A percentile compares a stretch with the other conserved stretches of the same genome.
phyloP scores from a whole-genome alignment of 2,329 filamentous ascomycete genomes.

The Verticillium nonalfalfae region DNA sequence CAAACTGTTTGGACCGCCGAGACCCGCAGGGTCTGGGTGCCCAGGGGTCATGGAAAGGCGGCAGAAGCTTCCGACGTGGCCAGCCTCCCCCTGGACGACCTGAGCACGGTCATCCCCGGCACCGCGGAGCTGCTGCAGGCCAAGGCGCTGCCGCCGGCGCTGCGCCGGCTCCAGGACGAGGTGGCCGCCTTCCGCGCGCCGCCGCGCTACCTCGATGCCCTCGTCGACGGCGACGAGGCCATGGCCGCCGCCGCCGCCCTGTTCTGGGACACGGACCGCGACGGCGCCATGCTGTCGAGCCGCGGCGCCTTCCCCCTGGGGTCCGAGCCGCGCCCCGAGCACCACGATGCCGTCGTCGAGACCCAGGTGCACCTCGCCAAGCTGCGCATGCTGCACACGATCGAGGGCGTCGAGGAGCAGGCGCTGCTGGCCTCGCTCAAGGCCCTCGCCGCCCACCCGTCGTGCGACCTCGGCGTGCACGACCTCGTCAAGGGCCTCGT shows the following conservation, averaged over 20 bases:
- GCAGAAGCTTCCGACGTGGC: background rate
- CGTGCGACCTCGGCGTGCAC: slow-evolving; percentile 15
- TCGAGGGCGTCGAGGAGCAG: slow-evolving; percentile 18
- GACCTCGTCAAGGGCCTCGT: slow-evolving; percentile 19
- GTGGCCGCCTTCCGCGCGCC: slow-evolving; percentile 8
- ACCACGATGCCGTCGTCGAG: slow-evolving; percentile 21
- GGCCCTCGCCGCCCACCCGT: slow-evolving; percentile 10
- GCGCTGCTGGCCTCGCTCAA: slow-evolving; percentile 17
- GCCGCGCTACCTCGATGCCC: slow-evolving; percentile 17
- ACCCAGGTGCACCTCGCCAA: slow-evolving; percentile 22
- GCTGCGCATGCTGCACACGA: slow-evolving; percentile 22
- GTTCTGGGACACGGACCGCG: slow-evolving; percentile 23
- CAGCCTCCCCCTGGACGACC: slow-evolving; percentile 14
- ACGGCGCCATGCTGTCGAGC: slow-evolving; percentile 17
- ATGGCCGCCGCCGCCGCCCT: no score
- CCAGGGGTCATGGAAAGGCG: background rate
- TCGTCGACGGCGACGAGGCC: slow-evolving; percentile 12
- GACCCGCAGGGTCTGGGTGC: background rate
- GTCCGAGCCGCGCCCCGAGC: slow-evolving; percentile 16
- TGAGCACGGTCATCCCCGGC: slow-evolving; percentile 17
- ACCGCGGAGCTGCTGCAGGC: slow-evolving; percentile 13
- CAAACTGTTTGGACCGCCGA: background rate
- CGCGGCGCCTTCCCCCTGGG: slow-evolving; percentile 23
- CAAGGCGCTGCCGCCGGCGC: slow-evolving; percentile 9
- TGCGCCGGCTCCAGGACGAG: slow-evolving; percentile 12